Percentiles rank a stretch among this genome's conserved stretches.
Evolutionary conservation across 192 early-diverging fungal species (phyloP).

Genomic region (Umbelopsis ramanniana): DNA sequence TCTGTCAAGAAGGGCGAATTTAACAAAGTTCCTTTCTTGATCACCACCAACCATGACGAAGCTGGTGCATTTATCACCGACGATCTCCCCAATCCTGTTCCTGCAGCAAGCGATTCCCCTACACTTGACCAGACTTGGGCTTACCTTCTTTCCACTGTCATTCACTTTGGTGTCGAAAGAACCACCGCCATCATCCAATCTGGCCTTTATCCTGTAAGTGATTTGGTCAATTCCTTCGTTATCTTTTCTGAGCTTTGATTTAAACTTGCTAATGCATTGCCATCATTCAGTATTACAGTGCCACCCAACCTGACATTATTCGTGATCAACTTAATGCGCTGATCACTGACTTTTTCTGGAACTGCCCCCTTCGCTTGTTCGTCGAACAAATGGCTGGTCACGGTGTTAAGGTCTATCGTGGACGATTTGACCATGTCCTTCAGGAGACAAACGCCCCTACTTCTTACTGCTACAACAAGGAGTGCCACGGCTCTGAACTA

Average conservation of each 20-base stretch:
- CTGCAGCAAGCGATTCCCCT: no score
- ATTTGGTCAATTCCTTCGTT: neutral
- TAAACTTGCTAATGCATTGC: no score
- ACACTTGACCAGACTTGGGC: no score
- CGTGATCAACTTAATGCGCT: slow-evolving; percentile 18
- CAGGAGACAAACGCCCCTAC: slow-evolving; percentile 4
- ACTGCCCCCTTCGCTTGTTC: slow-evolving; percentile 34
- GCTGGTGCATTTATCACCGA: slow-evolving; percentile 25
- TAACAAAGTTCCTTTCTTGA: slow-evolving; percentile 43
- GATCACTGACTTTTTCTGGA: slow-evolving; percentile 33
- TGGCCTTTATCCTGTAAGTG: neutral
- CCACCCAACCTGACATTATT: neutral
- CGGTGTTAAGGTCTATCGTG: slow-evolving; percentile 31
- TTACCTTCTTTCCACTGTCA: neutral
- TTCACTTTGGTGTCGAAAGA: neutral
- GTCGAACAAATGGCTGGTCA: slow-evolving; percentile 28
- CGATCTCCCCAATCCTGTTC: no score
- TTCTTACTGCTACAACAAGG: slow-evolving; percentile 21
- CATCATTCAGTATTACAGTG: neutral
- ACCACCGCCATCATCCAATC: neutral
- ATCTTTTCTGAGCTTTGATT: no score
- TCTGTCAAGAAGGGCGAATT: slow-evolving; percentile 39
- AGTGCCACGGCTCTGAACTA: slow-evolving; percentile 34
- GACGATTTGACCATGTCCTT: slow-evolving; percentile 39
- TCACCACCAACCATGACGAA: slow-evolving; percentile 33